Evolutionary conservation across 257 asterid genomes (phyloP).

Genomic region (Solanum gandarillasii): DNA sequence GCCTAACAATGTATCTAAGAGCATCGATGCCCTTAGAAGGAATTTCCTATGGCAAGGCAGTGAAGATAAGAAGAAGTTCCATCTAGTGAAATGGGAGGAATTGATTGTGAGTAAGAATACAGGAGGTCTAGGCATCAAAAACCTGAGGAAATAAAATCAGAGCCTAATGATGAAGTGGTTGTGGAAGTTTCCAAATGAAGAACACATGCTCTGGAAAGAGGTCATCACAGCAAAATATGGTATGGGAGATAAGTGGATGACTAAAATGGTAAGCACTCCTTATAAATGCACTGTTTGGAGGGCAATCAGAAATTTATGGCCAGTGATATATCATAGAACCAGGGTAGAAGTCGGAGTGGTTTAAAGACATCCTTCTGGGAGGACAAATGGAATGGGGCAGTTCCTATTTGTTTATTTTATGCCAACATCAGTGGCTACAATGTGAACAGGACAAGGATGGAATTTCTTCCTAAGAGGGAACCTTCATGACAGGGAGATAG

Average conservation of each 20-base stretch:
- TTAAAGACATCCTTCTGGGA: neutral
- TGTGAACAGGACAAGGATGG: neutral
- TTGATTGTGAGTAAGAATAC: neutral
- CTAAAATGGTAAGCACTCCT: neutral
- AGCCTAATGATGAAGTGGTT: neutral
- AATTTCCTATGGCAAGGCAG: neutral
- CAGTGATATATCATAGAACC: neutral
- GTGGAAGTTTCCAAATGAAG: neutral
- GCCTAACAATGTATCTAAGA: neutral
- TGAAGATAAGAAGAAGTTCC: neutral
- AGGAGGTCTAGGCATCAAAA: neutral
- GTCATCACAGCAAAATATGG: neutral
- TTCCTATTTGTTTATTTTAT: neutral
- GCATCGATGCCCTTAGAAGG: neutral
- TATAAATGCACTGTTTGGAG: neutral
- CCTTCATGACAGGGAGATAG: neutral
- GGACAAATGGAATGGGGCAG: neutral
- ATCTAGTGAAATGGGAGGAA: neutral
- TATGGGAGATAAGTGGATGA: neutral
- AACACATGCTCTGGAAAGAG: neutral
- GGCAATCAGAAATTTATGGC: neutral
- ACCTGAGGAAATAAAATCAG: neutral
- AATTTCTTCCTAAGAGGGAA: neutral
- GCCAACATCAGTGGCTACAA: neutral
- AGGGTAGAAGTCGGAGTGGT: neutral